These are phyloP conservation scores for Wallacemonas sp. DNA, from an alignment of 208 protist genomes.

Conservation along the genomic window DNA sequence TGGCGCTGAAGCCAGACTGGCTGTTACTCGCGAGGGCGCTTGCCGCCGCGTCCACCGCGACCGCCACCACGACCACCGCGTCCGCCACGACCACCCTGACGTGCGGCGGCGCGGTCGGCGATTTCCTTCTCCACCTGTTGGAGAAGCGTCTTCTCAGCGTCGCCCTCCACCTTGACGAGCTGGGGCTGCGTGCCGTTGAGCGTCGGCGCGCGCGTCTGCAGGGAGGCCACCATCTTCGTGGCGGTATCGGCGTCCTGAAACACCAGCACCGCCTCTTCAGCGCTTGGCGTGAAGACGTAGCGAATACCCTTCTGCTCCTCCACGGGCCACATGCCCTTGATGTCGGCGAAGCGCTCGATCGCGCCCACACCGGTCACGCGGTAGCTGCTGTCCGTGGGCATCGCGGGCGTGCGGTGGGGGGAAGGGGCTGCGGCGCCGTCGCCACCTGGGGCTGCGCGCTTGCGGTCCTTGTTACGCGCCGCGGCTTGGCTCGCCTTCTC, in stretches of 20 bases:
- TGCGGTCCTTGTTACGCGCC: conserved; percentile 47
- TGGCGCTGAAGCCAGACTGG: not conserved
- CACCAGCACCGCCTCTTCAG: conserved; percentile 65
- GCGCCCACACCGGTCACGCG: conserved; percentile 62
- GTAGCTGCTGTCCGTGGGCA: conserved; percentile 81
- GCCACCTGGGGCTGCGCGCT: conserved; percentile 13
- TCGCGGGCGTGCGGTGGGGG: conserved; percentile 49
- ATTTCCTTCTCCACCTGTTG: conserved; percentile 84
- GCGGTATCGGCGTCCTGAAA: conserved; percentile 84
- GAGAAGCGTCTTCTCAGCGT: conserved; percentile 70
- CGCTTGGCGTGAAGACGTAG: conserved; percentile 80
- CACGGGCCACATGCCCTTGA: conserved; percentile 83
- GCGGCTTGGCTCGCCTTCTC: conserved; percentile 70
- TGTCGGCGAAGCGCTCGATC: conserved; percentile 65
- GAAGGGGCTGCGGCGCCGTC: conserved; percentile 10
- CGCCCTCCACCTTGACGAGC: conserved; percentile 60
- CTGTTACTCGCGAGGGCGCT: conserved; percentile 31
- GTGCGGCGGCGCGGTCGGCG: conserved; percentile 56
- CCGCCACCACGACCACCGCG: conserved; percentile 29
- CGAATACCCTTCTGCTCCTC: conserved; percentile 84
- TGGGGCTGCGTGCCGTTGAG: conserved; percentile 75
- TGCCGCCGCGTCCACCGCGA: conserved; percentile 30
- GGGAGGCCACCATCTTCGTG: conserved; percentile 65
- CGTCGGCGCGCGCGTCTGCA: conserved; percentile 65
- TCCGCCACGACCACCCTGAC: conserved; percentile 35